Conservation (phyloP, 2,329 filamentous ascomycete genomes). For the Colletotrichum chlorophyti region DNA sequence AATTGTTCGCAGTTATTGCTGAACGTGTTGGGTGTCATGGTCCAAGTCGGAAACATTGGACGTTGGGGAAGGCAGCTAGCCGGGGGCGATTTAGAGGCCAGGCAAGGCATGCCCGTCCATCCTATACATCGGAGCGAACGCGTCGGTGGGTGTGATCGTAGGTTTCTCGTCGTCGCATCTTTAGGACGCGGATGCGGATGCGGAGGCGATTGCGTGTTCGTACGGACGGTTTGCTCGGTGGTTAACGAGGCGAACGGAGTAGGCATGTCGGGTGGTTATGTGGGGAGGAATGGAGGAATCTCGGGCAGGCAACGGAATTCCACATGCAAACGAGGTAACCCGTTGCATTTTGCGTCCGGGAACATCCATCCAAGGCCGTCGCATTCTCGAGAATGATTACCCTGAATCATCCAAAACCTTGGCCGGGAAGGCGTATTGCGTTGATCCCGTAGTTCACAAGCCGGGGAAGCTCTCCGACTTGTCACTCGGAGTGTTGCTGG, state of each 20-base stretch:
- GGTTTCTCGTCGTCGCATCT: constrained; percentile 14
- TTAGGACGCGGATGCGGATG: constrained; percentile 1
- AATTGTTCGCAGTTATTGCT: constrained; percentile 8
- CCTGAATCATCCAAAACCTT: constrained; percentile 24
- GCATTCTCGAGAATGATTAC: constrained; percentile 20
- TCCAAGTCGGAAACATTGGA: constrained; percentile 19
- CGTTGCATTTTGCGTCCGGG: constrained; percentile 20
- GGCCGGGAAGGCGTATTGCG: background rate
- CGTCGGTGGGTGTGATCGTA: constrained; percentile 1
- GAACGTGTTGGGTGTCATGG: constrained; percentile 11
- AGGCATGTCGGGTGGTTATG: constrained; percentile 7
- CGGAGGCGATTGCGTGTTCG: background rate
- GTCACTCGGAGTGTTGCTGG: constrained; percentile 6
- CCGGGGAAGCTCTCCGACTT: background rate
- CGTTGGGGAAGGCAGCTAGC: constrained; percentile 15
- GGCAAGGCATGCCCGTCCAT: background rate
- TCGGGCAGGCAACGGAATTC: constrained; percentile 20
- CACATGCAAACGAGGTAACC: constrained; percentile 3
- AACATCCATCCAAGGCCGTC: constrained; percentile 15
- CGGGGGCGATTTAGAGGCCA: constrained; percentile 10
- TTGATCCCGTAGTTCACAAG: background rate
- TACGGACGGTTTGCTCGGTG: background rate
- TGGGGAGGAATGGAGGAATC: constrained; percentile 22
- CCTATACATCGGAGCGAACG: background rate
- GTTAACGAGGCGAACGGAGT: background rate